Conservation (phyloP, 495 filamentous ascomycete genomes). For the Aspergillus kassunensis region DNA sequence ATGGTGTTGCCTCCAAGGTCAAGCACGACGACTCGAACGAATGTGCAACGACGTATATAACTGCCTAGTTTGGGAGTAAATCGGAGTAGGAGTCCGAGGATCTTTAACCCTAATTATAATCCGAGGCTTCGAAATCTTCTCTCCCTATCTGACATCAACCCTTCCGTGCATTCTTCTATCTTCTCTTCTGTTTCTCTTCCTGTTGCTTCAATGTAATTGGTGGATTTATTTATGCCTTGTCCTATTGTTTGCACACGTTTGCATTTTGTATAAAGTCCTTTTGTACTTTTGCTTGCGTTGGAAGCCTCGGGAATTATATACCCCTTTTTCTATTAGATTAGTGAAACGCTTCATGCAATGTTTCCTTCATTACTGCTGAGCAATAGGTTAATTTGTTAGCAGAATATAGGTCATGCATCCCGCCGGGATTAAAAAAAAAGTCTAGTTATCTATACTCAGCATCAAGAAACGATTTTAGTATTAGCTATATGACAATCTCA, state of each 20-base stretch:
- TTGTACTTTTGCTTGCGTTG: not conserved
- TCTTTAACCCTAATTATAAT: slow-evolving; percentile 43
- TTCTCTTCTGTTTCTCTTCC: not conserved
- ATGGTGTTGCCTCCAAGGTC: slow-evolving; percentile 4
- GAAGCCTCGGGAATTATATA: slow-evolving; percentile 10
- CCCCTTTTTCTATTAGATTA: slow-evolving; percentile 8
- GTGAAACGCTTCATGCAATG: slow-evolving; percentile 2
- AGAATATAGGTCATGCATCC: not conserved
- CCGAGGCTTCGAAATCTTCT: slow-evolving; percentile 14
- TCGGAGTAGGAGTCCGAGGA: slow-evolving; percentile 14
- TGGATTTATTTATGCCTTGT: not conserved
- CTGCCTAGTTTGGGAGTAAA: slow-evolving; percentile 1
- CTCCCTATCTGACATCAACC: not conserved
- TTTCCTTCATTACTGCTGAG: not conserved
- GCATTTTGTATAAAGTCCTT: slow-evolving; percentile 10
- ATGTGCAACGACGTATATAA: slow-evolving; percentile 18
- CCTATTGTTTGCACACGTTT: not conserved
- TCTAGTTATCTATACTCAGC: not conserved
- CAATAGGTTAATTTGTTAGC: not conserved
- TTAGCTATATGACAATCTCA: no score
- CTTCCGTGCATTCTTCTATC: not conserved
- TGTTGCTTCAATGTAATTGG: not conserved
- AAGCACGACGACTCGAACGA: slow-evolving; percentile 30
- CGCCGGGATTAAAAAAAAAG: not conserved
- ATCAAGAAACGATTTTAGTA: no score